phyloP scores from a whole-genome alignment of 2,329 filamentous ascomycete genomes.

The Paecilomyces dactylethromorphus region DNA sequence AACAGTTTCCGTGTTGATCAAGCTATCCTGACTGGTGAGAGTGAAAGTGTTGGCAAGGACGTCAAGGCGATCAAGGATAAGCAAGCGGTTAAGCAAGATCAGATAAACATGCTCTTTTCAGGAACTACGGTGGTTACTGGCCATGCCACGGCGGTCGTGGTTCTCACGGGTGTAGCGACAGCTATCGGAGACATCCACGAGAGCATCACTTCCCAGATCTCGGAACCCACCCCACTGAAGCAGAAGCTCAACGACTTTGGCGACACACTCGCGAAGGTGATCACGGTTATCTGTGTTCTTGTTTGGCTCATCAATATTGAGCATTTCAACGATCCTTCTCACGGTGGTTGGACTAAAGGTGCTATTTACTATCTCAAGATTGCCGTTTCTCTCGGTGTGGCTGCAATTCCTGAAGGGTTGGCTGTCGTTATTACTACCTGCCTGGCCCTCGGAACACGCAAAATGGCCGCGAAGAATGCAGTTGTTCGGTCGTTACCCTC shows the following conservation, averaged over 20 bases:
- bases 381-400: slow-evolving; percentile 93
- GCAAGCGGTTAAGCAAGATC: slow-evolving; percentile 92
- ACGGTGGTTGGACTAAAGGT: slow-evolving; percentile 90
- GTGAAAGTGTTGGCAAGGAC: slow-evolving; percentile 92
- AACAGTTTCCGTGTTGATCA: slow-evolving; percentile 97
- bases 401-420: slow-evolving; percentile 93
- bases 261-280: slow-evolving; percentile 92
- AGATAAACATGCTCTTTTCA: slow-evolving; percentile 96
- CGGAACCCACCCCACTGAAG: slow-evolving; percentile 92
- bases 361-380: slow-evolving; percentile 99
- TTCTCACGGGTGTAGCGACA: slow-evolving; percentile 79
- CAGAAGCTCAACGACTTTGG: slow-evolving; percentile 99
- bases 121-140: slow-evolving; percentile 96
- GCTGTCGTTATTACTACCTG: slow-evolving; percentile 99
- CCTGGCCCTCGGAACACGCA: slow-evolving; percentile 87
- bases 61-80: slow-evolving; percentile 61
- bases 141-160: slow-evolving; percentile 84
- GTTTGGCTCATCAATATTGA: slow-evolving; percentile 99
- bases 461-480: slow-evolving; percentile 98
- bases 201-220: slow-evolving; percentile 96
- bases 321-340: slow-evolving; percentile 91
- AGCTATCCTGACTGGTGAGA: slow-evolving; percentile 94
- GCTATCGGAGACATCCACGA: slow-evolving; percentile 99
- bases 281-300: slow-evolving; percentile 90
- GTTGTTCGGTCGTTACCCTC: slow-evolving; percentile 94